These are phyloP conservation scores for Papiliotrema terrestris DNA, from an alignment of 1,284 basidiomycete genomes.

Conservation along the genomic window DNA sequence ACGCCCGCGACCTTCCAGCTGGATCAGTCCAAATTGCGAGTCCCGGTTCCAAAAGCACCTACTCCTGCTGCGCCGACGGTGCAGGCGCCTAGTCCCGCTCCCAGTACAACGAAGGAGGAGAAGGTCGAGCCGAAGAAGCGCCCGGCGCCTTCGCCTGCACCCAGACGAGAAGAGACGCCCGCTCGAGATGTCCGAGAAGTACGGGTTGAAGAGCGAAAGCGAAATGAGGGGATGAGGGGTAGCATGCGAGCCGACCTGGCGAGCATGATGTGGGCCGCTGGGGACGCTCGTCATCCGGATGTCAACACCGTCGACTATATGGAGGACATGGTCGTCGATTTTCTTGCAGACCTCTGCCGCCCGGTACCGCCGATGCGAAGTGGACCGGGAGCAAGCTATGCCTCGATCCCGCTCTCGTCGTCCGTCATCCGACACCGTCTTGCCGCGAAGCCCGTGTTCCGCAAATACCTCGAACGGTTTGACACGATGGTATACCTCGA, in stretches of 20 bases:
- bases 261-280: constrained; percentile 42
- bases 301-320: constrained; percentile 41
- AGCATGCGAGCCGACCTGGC: constrained; percentile 44
- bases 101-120: not conserved
- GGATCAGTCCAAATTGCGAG: not conserved
- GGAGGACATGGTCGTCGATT: constrained; percentile 43
- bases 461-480: constrained; percentile 41
- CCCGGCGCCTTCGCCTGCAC: not conserved
- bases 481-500: constrained; percentile 41
- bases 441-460: constrained; percentile 19
- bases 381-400: constrained; percentile 10
- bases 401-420: constrained; percentile 24
- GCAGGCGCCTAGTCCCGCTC: not conserved
- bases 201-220: not conserved
- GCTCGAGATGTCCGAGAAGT: not conserved
- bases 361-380: constrained; percentile 31
- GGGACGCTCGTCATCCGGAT: constrained; percentile 39
- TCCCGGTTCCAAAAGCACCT: not conserved
- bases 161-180: not conserved
- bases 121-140: too few relatives aligned
- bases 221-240: constrained; percentile 36
- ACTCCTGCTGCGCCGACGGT: not conserved
- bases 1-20: constrained; percentile 1
- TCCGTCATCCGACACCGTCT: constrained; percentile 38
- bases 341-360: constrained; percentile 40